Percentiles rank a stretch among this genome's conserved stretches.
Conservation (phyloP, 1,139 yeast species). For the Candida sp. region DNA sequence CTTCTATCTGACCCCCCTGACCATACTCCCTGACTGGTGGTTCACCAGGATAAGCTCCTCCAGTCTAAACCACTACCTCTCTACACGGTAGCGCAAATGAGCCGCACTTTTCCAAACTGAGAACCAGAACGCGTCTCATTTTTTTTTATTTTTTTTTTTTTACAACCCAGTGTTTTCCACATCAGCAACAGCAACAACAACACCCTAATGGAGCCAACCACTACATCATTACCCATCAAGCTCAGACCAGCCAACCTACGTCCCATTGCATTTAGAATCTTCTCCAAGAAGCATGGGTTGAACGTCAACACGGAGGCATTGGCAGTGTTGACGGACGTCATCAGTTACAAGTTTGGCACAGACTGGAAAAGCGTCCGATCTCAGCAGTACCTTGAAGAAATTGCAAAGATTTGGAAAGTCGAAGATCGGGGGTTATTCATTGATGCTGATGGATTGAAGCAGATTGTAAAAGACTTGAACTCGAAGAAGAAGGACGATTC, state of each 20-base stretch:
- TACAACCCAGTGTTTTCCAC: background rate
- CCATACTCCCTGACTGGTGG: too few species aligned
- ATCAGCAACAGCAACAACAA: background rate
- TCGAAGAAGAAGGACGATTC: conserved; percentile 12
- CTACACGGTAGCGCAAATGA: too few species aligned
- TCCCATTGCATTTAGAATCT: conserved; percentile 87
- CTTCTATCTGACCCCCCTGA: too few species aligned
- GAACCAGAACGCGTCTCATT: background rate
- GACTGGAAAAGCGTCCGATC: conserved; percentile 83
- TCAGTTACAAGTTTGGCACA: conserved; percentile 79
- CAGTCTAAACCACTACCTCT: too few species aligned
- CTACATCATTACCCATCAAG: conserved; percentile 61
- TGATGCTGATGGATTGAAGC: conserved; percentile 71
- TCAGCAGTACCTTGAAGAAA: conserved; percentile 72
- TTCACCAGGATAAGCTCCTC: too few species aligned
- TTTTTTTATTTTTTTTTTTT: background rate
- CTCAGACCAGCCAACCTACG: conserved; percentile 83
- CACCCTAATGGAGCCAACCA: conserved; percentile 7
- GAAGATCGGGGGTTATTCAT: conserved; percentile 88
- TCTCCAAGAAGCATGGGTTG: conserved; percentile 92
- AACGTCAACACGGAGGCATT: conserved; percentile 90
- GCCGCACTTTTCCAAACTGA: background rate
- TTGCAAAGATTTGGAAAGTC: conserved; percentile 84
- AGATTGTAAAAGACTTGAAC: conserved; percentile 56
- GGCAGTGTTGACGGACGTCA: conserved; percentile 66